Evolutionary conservation across 2,329 filamentous ascomycete species (phyloP), one percentile per base, ranked within the genome.

Genomic region (Periconia sp.): DNA sequence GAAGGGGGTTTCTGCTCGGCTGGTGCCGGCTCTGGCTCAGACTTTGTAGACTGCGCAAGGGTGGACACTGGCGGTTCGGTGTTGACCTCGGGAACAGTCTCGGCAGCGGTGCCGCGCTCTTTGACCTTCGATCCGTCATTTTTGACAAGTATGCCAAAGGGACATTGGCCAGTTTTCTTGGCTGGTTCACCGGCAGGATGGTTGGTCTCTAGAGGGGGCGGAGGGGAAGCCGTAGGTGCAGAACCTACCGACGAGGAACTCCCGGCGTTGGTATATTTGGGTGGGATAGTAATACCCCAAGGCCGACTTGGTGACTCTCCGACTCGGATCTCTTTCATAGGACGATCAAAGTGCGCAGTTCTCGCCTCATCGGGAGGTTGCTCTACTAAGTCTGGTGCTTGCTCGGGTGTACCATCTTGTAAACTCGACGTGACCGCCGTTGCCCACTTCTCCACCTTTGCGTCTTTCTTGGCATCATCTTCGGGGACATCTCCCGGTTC

Each of bases 251-350:
- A 78, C 2, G 66, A 69, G 0, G 65, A 71, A 41, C 71, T 74
- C 14, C 66, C 66, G 10, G 69, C 66, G n/a, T 76, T 72, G 6
- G 74, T 69, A 53, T 78, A 80, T 55, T 76, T 74, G n/a, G 73
- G 73, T 2, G 92, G 92, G 0, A 97, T 87, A 6, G 85, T 85
- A 49, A 97, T 96, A 6, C 92, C 92, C 92, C 92, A 97, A 14
- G 93, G 93, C 43, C 93, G 83, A 72, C 90, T 96, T 6, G 93
- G 93, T 14, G 91, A 96, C 74, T 97, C 93, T 42, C 93, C 93
- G 19, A 97, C 86, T n/a, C 93, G 83, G 10, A 97, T 85, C 64
- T 97, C 93, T 68, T 93, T 91, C 49, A 97, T 74, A 0, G 90
- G 87, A 43, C 92, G 84, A 61, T 96, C 91, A 69, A 96, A 97